Percentiles rank a stretch among this genome's conserved stretches.
Conservation (phyloP, 2,329 filamentous ascomycete genomes). For the Corinectria fuckeliana region DNA sequence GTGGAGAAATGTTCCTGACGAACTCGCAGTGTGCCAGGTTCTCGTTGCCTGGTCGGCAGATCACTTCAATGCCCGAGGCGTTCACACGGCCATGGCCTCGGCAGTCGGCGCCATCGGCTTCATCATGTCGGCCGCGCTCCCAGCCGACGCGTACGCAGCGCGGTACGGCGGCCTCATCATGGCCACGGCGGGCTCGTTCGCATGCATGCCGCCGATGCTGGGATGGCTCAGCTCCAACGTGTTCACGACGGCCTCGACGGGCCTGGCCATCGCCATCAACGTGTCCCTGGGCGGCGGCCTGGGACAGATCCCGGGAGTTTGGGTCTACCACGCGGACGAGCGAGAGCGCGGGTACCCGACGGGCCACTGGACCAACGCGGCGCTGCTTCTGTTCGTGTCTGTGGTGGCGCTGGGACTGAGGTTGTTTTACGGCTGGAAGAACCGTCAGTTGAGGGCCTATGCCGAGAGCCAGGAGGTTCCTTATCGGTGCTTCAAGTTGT, state of each 20-base stretch:
- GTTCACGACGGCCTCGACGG: slow-evolving; percentile 67
- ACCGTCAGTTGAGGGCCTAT: slow-evolving; percentile 44
- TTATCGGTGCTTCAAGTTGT: slow-evolving; percentile 51
- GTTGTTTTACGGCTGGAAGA: slow-evolving; percentile 60
- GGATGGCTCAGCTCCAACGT: slow-evolving; percentile 76
- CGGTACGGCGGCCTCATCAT: slow-evolving; percentile 77
- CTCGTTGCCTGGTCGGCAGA: slow-evolving; percentile 66
- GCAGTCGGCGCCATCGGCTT: slow-evolving; percentile 57
- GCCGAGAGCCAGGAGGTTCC: slow-evolving; percentile 41
- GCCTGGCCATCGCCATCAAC: slow-evolving; percentile 74
- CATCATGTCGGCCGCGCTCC: slow-evolving; percentile 68
- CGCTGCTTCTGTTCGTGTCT: slow-evolving; percentile 63
- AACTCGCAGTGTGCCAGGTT: slow-evolving; percentile 46
- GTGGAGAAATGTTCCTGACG: slow-evolving; percentile 8
- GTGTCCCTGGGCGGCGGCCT: slow-evolving; percentile 70
- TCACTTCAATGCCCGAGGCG: slow-evolving; percentile 60
- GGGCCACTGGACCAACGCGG: slow-evolving; percentile 72
- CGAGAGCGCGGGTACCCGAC: slow-evolving; percentile 68
- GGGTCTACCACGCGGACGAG: slow-evolving; percentile 74
- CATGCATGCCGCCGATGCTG: slow-evolving; percentile 71
- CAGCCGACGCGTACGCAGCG: slow-evolving; percentile 61
- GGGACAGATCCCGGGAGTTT: slow-evolving; percentile 75
- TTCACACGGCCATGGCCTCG: slow-evolving; percentile 52
- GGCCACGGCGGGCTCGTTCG: slow-evolving; percentile 70
- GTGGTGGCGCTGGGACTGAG: slow-evolving; percentile 61